A percentile compares a stretch with the other conserved stretches of the same genome.
phyloP scores from a whole-genome alignment of 345 rosid genomes.

The Dipteronia sinensis region DNA sequence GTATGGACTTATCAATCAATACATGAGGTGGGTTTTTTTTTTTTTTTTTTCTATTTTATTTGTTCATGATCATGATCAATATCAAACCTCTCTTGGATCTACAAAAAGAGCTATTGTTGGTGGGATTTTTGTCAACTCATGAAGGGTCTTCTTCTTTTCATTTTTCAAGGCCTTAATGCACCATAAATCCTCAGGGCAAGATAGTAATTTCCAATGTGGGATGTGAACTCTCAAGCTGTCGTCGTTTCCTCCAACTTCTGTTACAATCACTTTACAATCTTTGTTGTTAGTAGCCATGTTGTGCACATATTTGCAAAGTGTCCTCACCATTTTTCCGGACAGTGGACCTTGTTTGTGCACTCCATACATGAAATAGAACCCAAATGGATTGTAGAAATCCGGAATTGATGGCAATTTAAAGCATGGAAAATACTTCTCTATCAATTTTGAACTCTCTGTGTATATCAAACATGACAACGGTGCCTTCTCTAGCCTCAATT shows the following conservation, averaged over 20 bases:
- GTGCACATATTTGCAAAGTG: constrained; percentile 58
- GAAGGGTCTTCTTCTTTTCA: constrained; percentile 28
- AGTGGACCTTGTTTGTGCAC: constrained; percentile 58
- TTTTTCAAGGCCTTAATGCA: constrained; percentile 67
- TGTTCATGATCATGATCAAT: background rate
- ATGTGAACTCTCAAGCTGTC: constrained; percentile 43
- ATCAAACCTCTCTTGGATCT: constrained; percentile 84
- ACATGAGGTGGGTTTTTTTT: constrained; percentile 26
- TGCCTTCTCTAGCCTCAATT: constrained; percentile 59
- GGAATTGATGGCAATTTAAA: constrained; percentile 54
- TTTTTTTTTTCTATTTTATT: background rate
- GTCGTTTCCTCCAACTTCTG: constrained; percentile 57
- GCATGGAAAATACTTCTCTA: constrained; percentile 53
- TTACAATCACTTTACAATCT: constrained; percentile 60
- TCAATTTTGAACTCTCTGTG: constrained; percentile 47
- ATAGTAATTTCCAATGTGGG: constrained; percentile 75
- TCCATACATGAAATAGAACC: constrained; percentile 81
- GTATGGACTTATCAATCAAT: constrained; percentile 28
- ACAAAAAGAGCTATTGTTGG: constrained; percentile 59
- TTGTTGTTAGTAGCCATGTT: constrained; percentile 56
- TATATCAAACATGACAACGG: constrained; percentile 52
- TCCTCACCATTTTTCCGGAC: constrained; percentile 54
- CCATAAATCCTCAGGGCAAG: constrained; percentile 86
- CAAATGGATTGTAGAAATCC: constrained; percentile 62
- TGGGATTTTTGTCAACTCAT: constrained; percentile 34